A percentile compares a stretch with the other conserved stretches of the same genome.
phyloP scores from a whole-genome alignment of 1,284 basidiomycete species.

The Phellinidium pouzarii region DNA sequence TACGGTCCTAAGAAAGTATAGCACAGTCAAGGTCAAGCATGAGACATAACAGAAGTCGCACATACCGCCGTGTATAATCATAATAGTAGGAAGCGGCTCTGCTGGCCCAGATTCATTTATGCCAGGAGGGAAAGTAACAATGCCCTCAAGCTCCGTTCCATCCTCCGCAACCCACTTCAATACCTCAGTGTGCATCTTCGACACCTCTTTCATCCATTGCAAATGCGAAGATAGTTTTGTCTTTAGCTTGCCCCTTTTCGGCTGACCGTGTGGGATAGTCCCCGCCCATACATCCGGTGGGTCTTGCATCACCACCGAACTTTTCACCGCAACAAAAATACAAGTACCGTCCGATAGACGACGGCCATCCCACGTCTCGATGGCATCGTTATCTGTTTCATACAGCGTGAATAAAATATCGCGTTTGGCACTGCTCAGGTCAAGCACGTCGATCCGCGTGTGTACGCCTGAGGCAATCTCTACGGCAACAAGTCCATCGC shows the following conservation, averaged over 20 bases:
- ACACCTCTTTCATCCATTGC: slow-evolving; percentile 12
- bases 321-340: slow-evolving; percentile 15
- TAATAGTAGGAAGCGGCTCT: slow-evolving; percentile 17
- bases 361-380: slow-evolving; percentile 15
- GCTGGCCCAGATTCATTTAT: not conserved
- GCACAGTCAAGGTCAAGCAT: not conserved
- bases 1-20: slow-evolving; percentile 5
- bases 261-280: not conserved
- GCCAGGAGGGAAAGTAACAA: slow-evolving; percentile 15
- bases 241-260: not conserved
- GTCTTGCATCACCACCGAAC: slow-evolving; percentile 17
- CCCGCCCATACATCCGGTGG: slow-evolving; percentile 20
- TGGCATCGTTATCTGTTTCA: not conserved
- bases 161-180: slow-evolving; percentile 18
- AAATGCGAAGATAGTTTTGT: slow-evolving; percentile 21
- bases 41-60: not conserved
- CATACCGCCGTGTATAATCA: slow-evolving; percentile 21
- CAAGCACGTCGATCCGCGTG: slow-evolving; percentile 17
- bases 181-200: slow-evolving; percentile 5
- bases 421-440: not conserved
- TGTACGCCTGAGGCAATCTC: slow-evolving; percentile 15
- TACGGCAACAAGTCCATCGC: slow-evolving; percentile 18
- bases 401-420: slow-evolving; percentile 9
- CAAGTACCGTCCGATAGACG: slow-evolving; percentile 13
- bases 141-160: slow-evolving; percentile 16